phyloP scores from a whole-genome alignment of 495 filamentous ascomycete genomes.

The Penicillium mononematosum region DNA sequence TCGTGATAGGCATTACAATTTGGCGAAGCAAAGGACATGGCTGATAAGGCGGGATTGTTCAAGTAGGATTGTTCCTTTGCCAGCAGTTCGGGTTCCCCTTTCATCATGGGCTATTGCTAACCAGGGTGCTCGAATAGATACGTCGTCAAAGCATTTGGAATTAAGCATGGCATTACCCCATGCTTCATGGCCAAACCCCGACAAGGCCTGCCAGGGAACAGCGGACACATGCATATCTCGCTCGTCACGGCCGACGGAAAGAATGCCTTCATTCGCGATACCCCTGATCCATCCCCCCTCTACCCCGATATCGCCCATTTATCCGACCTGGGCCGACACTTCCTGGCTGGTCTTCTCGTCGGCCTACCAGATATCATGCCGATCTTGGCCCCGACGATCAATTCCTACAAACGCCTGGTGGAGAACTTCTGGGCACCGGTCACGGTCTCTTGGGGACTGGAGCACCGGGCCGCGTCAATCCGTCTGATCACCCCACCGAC shows the following conservation, averaged over 20 bases:
- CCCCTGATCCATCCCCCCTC: constrained; percentile 63
- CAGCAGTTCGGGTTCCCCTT: not conserved
- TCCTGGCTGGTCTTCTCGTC: constrained; percentile 85
- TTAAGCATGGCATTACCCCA: constrained; percentile 85
- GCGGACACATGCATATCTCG: constrained; percentile 93
- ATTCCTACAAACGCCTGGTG: constrained; percentile 95
- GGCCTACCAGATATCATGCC: constrained; percentile 96
- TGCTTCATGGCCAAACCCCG: constrained; percentile 99
- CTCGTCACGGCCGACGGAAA: constrained; percentile 60
- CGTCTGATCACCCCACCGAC: constrained; percentile 86
- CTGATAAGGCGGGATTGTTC: constrained; percentile 87
- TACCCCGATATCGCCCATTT: constrained; percentile 76
- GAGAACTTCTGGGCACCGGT: constrained; percentile 99
- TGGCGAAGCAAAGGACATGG: constrained; percentile 79
- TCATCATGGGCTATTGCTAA: not conserved
- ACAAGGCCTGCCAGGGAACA: constrained; percentile 86
- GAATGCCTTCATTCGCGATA: constrained; percentile 77
- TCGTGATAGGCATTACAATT: constrained; percentile 69
- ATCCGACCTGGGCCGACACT: constrained; percentile 86
- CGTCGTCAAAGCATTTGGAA: constrained; percentile 80
- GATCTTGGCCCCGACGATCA: constrained; percentile 86
- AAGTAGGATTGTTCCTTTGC: constrained; percentile 55
- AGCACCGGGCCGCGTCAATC: constrained; percentile 90
- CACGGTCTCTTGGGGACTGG: constrained; percentile 93
- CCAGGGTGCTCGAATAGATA: constrained; percentile 52